These are phyloP conservation scores for Cladosporium sp. DNA, from an alignment of 2,329 filamentous ascomycete species.

Conservation along the genomic window DNA sequence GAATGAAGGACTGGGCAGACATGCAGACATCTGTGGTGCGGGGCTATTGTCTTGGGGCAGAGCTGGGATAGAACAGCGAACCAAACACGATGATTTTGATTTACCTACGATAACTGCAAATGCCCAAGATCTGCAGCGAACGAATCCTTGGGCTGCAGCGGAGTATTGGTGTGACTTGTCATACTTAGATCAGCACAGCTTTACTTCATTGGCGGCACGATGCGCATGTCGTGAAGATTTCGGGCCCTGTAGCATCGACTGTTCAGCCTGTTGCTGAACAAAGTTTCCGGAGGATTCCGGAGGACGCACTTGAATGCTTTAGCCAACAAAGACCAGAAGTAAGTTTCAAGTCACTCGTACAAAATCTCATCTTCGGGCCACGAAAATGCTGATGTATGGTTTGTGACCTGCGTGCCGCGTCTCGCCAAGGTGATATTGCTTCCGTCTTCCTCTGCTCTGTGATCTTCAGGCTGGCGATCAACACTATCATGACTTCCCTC, in stretches of 20 bases:
- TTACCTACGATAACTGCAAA: neutral
- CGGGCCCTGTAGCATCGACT: no score
- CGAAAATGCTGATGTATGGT: neutral
- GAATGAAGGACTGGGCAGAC: neutral
- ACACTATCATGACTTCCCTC: no score
- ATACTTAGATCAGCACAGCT: no score
- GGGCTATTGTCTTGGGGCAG: neutral
- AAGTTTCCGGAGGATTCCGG: no score
- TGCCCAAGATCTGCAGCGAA: neutral
- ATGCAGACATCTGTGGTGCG: neutral
- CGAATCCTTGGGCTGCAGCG: neutral
- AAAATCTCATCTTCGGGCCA: neutral
- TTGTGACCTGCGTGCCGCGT: fast-evolving
- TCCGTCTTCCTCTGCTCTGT: no score
- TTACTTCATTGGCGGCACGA: no score
- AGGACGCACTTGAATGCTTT: no score
- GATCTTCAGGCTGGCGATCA: no score
- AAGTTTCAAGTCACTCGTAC: neutral
- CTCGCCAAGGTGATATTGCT: neutral
- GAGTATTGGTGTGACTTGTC: neutral
- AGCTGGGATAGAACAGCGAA: neutral
- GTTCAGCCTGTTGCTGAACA: no score
- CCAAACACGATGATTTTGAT: neutral
- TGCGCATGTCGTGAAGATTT: no score
- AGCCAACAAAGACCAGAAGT: no score